Percentiles rank a stretch among this genome's conserved stretches.
Conservation (phyloP, 176 grass and related monocot genomes). For the Sorghum bicolor region Sorghum_bicolor_NCBIv3 NC_012872.2:70692501-70693000, state of each 20-base stretch:
- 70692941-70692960: background rate
- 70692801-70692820: background rate
- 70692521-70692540: too few species aligned
- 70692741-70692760: background rate
- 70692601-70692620: too few species aligned
- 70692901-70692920: constrained; percentile 22
- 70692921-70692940: background rate
- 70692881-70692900: background rate
- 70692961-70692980: constrained; percentile 29
- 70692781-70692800: background rate
- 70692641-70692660: too few species aligned
- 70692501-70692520: too few species aligned
- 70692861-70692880: background rate
- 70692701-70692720: background rate
- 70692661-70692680: too few species aligned
- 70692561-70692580: too few species aligned
- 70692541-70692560: too few species aligned
- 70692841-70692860: background rate
- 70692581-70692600: too few species aligned
- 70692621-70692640: too few species aligned
- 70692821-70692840: background rate
- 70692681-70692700: constrained; percentile 20
- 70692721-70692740: constrained; percentile 7
- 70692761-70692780: background rate
- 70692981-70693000: constrained; percentile 43